Evolutionary conservation across 371 early-diverging fungal genomes (phyloP), one percentile per base, ranked within the genome.

Genomic region (Mycotypha africana): DNA sequence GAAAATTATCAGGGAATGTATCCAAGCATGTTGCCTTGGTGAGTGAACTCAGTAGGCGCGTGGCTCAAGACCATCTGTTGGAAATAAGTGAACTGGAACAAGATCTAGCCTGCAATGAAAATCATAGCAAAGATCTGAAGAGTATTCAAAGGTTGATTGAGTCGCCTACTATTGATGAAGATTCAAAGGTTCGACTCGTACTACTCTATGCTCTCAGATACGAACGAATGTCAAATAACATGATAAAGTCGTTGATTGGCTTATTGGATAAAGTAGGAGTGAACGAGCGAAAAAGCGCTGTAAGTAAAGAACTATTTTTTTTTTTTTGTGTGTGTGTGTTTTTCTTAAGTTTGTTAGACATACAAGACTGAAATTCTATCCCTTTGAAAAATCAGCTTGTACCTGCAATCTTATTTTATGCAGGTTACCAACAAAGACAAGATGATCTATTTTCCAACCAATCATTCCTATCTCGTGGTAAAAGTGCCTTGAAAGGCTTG

Each of bases 21-120:
- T 85, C 89, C 20, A 98, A 96, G 62, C 98, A 98, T 61, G 98
- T 98, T 4, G 87, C 94, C 0, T 65, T 98, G 8, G 94, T 96
- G 7, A 86, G 92, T 21, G 97, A 96, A 62, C 72, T 98, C 35
- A 89, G 88, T 51, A 67, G 91, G 21, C 58, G 86, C n/a, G 92
- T 95, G 3, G 77, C 78, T 0, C 58, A 76, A 49, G 74, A 83
- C 19, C 75, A 80, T 34, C 52, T 97, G 32, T 67, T 97, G 50
- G 88, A 88, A 47, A 86, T 92, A 20, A 82, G 89, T 28, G 97
- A 98, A 62, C 54, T 95, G 47, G 98, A 98, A 58, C 97, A 98
- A 70, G 88, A 84, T 49, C 48, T 98, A 28, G 97, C 97, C 1
- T 89, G 89, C 53, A 71, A 81, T 34, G 94, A 93, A 56, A 84